These are phyloP conservation scores for Penicillium paxilli DNA, from an alignment of 495 filamentous ascomycete species.

Conservation along the genomic window DNA sequence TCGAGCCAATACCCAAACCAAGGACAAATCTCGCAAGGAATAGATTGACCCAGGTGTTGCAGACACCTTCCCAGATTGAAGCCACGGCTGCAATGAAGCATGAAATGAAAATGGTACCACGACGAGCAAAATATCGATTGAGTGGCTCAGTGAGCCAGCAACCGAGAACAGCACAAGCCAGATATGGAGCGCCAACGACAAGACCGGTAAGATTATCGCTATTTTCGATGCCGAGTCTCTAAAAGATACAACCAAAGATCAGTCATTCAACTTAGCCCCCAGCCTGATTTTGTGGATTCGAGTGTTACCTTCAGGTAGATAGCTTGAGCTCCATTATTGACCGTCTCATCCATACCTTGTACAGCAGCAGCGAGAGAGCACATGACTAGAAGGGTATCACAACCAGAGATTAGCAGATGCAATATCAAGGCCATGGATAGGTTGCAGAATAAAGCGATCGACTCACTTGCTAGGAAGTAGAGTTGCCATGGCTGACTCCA, in stretches of 20 bases:
- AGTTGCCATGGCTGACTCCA: constrained; percentile 58
- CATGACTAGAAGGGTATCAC: constrained; percentile 22
- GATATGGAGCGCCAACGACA: constrained; percentile 47
- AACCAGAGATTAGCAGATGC: neutral
- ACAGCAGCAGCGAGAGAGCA: constrained; percentile 54
- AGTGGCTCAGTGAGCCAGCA: constrained; percentile 58
- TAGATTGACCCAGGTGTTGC: constrained; percentile 52
- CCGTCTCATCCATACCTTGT: constrained; percentile 74
- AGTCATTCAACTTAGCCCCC: neutral
- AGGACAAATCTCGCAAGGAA: constrained; percentile 60
- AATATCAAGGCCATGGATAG: neutral
- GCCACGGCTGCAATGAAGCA: constrained; percentile 49
- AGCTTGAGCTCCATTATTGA: constrained; percentile 74
- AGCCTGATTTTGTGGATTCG: neutral
- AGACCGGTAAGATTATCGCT: constrained; percentile 41
- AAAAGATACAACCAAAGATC: neutral
- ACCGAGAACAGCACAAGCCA: constrained; percentile 44
- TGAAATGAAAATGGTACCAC: constrained; percentile 59
- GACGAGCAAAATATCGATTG: constrained; percentile 54
- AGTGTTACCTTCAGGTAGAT: constrained; percentile 53
- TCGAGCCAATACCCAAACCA: constrained; percentile 62
- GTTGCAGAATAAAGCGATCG: neutral
- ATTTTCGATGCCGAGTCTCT: constrained; percentile 36
- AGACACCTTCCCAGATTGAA: constrained; percentile 50
- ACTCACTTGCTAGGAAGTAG: constrained; percentile 55